Percentiles rank a stretch among this genome's conserved stretches.
Evolutionary conservation across 2,329 filamentous ascomycete species (phyloP).

Genomic region (Colletotrichum kahawae): DNA sequence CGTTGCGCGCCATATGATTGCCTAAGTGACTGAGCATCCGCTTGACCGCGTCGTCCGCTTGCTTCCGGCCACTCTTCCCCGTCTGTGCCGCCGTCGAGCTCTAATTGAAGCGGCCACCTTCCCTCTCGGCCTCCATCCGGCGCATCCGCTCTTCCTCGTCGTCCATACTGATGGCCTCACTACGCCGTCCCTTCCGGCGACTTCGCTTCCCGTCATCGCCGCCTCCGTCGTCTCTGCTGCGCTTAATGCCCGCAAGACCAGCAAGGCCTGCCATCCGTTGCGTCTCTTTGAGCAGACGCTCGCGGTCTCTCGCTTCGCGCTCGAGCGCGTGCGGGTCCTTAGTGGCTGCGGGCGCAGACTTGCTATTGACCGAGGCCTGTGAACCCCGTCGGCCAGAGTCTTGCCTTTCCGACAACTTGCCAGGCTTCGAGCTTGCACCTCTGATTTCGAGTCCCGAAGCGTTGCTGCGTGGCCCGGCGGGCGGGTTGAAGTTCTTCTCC

Average conservation of each 20-base stretch:
- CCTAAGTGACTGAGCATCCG: not conserved
- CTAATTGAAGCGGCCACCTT: slow-evolving; percentile 55
- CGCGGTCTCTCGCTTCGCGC: slow-evolving; percentile 69
- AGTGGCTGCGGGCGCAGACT: slow-evolving; percentile 20
- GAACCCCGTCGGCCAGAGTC: slow-evolving; percentile 40
- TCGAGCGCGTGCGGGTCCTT: slow-evolving; percentile 73
- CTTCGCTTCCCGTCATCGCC: slow-evolving; percentile 36
- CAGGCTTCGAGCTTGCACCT: slow-evolving; percentile 30
- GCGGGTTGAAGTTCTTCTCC: slow-evolving; percentile 46
- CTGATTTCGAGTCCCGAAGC: slow-evolving; percentile 42
- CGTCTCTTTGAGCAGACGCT: slow-evolving; percentile 71
- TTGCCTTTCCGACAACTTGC: slow-evolving; percentile 25
- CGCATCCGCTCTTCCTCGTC: slow-evolving; percentile 59
- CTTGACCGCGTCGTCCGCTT: not conserved
- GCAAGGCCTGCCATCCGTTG: slow-evolving; percentile 65
- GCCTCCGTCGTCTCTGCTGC: slow-evolving; percentile 51
- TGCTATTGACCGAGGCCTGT: slow-evolving; percentile 34
- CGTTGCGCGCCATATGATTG: not conserved
- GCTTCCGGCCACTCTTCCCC: not conserved
- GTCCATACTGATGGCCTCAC: slow-evolving; percentile 51
- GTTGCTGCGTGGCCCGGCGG: slow-evolving; percentile 41
- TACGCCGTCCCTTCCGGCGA: slow-evolving; percentile 53
- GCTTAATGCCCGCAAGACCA: slow-evolving; percentile 52
- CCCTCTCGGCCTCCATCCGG: slow-evolving; percentile 64
- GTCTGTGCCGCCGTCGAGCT: not conserved